Evolutionary conservation across 192 early-diverging fungal genomes (phyloP), one percentile per base, ranked within the genome.

Genomic region (Backusella westeae): DNA sequence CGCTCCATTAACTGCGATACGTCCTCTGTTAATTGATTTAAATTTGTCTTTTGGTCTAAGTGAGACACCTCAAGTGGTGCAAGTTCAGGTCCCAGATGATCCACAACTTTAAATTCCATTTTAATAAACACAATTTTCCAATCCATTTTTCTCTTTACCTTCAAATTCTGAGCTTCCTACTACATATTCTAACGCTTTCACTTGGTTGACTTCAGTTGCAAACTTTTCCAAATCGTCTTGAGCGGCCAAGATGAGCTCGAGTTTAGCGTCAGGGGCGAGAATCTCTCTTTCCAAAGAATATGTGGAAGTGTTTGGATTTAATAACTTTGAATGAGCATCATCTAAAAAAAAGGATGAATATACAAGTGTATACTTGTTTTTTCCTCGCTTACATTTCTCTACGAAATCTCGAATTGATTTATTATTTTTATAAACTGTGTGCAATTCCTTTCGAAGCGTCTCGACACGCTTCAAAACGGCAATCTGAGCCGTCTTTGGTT

Each of bases 181-280:
- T n/a, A 84, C 78, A 52, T 75, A 46, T 70, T 86, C 82, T 46
- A 86, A 53, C 36, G 75, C 67, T 26, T 84, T 77, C 7, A 86
- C 83, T 67, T 82, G 82, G 59, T 81, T 81, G 3, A 86, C 38
- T 69, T 79, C 75, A 26, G 63, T 72, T 17, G 82, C 77, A 70
- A 86, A 81, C 26, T 29, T 35, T 53, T 77, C 73, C 36, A 86
- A 56, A 21, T 86, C 85, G 2, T 81, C 77, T 21, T 73, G 7
- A 29, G 82, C 77, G 15, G 82, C 80, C 4, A 77, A 17, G 21
- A 86, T 35, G 26, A 86, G 73, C 68, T 86, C 85, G 14, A 77
- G 77, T 68, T 86, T 86, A 21, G 79, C 75, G 46, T 81, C 82
- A 17, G 80, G 72, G 65, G 77, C 67, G 0, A 86, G 53, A 34